Conservation (phyloP, 192 early-diverging fungal species). For the Ambispora gerdemannii region DNA sequence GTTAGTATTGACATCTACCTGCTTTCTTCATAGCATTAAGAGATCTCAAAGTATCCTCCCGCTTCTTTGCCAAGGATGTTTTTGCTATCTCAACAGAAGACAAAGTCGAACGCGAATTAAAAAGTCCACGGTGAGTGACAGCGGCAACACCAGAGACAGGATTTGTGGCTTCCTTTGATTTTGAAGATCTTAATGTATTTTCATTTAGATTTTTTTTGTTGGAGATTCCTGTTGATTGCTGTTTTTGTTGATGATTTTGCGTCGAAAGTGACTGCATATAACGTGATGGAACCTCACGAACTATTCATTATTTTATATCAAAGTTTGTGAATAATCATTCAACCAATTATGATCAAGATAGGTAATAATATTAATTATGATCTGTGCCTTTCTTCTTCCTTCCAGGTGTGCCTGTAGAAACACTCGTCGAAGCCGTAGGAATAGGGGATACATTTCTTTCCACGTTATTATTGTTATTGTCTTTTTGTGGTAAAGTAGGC, state of each 20-base stretch:
- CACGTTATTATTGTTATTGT: too few relatives aligned
- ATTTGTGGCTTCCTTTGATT: not conserved
- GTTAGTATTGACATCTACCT: too few relatives aligned
- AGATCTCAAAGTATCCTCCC: not conserved
- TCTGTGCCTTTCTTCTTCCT: not conserved
- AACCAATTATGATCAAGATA: not conserved
- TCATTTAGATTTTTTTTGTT: not conserved
- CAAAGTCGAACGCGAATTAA: not conserved
- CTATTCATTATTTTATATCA: not conserved
- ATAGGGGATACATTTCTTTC: too few relatives aligned
- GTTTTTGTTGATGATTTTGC: not conserved
- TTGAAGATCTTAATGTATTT: not conserved
- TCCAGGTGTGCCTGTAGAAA: not conserved
- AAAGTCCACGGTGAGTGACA: not conserved
- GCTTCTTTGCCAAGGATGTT: not conserved
- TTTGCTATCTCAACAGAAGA: not conserved
- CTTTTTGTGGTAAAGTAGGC: too few relatives aligned
- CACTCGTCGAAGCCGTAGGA: too few relatives aligned
- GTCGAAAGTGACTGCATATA: constrained; percentile 3
- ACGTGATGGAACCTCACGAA: constrained; percentile 12
- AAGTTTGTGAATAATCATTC: not conserved
- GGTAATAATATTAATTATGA: not conserved
- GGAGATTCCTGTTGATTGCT: not conserved
- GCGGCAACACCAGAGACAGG: not conserved
- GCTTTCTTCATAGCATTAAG: not conserved